Evolutionary conservation across 768 basidiomycete species (phyloP), one percentile per base, ranked within the genome.

Genomic region (Collybia sordida): DNA sequence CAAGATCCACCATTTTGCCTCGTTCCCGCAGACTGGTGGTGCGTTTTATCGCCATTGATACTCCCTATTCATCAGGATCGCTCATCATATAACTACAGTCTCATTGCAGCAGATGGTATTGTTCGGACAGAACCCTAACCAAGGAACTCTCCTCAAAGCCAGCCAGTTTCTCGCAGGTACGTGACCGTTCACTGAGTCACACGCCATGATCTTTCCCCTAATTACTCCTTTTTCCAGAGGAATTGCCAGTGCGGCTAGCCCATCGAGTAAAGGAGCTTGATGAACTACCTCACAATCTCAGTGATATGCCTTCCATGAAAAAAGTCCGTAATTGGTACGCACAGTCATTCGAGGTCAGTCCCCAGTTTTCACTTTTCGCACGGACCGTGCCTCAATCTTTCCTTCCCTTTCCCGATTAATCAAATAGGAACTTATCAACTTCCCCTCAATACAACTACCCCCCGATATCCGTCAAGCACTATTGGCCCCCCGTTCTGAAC

Each of bases 311-410:
- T 0, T 90, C 88, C 34, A 98, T 99, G 56, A 82, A 85, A 50
- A 94, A 90, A 64, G 91, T 99, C 52, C 95, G 94, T 73, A 88
- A 96, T 61, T 99, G 97, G 97, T 99, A 99, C 67, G 96, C 96
- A 0, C 93, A 98, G 73, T 93, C 90, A 14, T 98, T 99, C 67
- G 91, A 98, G 81, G 96, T 95, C 46, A 45, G 85, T 72, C 34
- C 23, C 8, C 21, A 42, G 31, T 71, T 38, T 27, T 25, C 15
- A 23, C 42, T 41, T 6, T 35, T 23, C 31, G 23, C 36, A 24
- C 31, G 31, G 31, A 31, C 31, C 31, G 9, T 27, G 21, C 35
- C 22, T 45, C 31, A 18, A 35, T 37, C 31, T 25, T 46, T 52
- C 19, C 45, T 41, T 45, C 28, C 18, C 19, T 17, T 41, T 41